Evolutionary conservation across 768 basidiomycete genomes (phyloP).

Genomic region (Dendrothele bispora): DNA sequence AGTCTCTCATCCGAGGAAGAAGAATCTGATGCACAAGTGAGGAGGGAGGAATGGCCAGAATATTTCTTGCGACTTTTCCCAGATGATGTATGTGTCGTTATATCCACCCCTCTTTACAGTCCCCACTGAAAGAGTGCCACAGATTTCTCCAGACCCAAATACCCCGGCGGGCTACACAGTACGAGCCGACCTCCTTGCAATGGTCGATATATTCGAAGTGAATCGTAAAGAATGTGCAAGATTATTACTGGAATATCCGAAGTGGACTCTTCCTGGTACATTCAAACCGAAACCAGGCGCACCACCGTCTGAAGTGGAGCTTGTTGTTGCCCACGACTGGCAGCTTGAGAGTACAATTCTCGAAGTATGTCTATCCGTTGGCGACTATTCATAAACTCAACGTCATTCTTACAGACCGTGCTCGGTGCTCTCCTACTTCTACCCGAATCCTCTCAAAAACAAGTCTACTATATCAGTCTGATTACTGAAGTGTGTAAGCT

Average conservation of each 20-base stretch:
- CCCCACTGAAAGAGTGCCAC: conserved; percentile 5
- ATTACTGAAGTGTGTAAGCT: conserved; percentile 94
- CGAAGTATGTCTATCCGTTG: conserved; percentile 51
- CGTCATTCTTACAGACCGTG: conserved; percentile 52
- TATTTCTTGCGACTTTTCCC: conserved; percentile 71
- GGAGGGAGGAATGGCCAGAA: conserved; percentile 83
- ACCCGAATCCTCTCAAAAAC: conserved; percentile 74
- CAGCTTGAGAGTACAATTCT: conserved; percentile 87
- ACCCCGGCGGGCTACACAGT: conserved; percentile 80
- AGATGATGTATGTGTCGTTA: conserved; percentile 38
- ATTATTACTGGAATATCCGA: conserved; percentile 81
- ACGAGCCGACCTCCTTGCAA: conserved; percentile 71
- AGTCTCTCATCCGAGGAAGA: conserved; percentile 64
- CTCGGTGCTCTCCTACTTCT: conserved; percentile 74
- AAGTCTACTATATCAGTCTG: conserved; percentile 84
- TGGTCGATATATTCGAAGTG: conserved; percentile 87
- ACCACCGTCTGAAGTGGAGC: conserved; percentile 42
- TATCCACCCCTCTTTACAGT: neutral
- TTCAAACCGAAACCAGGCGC: conserved; percentile 80
- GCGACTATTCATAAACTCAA: neutral
- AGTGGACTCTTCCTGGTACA: conserved; percentile 79
- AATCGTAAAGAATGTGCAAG: conserved; percentile 95
- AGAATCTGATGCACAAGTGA: conserved; percentile 67
- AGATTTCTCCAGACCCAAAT: conserved; percentile 78
- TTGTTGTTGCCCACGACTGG: conserved; percentile 69